Evolutionary conservation across 805 yeast species (phyloP).

Genomic region (Tetrapisispora taiwanensis): DNA sequence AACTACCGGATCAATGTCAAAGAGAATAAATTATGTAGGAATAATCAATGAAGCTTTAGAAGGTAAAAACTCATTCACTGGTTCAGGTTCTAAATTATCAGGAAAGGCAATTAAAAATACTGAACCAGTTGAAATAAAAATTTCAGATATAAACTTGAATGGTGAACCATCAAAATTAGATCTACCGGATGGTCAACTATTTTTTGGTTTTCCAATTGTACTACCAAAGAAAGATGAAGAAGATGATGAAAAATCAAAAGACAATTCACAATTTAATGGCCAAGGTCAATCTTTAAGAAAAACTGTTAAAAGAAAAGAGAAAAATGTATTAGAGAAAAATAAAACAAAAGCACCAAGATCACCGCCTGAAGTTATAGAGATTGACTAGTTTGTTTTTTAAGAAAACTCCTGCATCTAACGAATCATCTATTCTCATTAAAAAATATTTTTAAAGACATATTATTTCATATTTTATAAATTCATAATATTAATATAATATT

Average conservation of each 20-base stretch:
- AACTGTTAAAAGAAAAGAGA: conserved; percentile 59
- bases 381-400: conserved; percentile 38
- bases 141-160: conserved; percentile 35
- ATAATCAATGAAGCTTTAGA: conserved; percentile 38
- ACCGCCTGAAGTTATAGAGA: conserved; percentile 65
- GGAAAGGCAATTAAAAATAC: conserved; percentile 34
- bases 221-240: conserved; percentile 33
- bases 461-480: neutral
- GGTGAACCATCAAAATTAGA: conserved; percentile 63
- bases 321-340: conserved; percentile 22
- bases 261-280: conserved; percentile 38
- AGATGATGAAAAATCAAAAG: conserved; percentile 25
- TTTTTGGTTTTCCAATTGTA: conserved; percentile 81
- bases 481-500: neutral
- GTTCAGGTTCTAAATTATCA: conserved; percentile 62
- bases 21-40: conserved; percentile 45
- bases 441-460: no score
- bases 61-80: conserved; percentile 34
- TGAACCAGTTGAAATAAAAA: conserved; percentile 1
- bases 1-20: conserved; percentile 68
- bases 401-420: no score
- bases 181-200: conserved; percentile 77
- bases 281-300: conserved; percentile 69
- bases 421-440: no score
- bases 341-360: conserved; percentile 47